A percentile compares a stretch with the other conserved stretches of the same genome.
These are phyloP conservation scores for Mrakia blollopis DNA, from an alignment of 768 basidiomycete genomes.

Conservation along the genomic window DNA sequence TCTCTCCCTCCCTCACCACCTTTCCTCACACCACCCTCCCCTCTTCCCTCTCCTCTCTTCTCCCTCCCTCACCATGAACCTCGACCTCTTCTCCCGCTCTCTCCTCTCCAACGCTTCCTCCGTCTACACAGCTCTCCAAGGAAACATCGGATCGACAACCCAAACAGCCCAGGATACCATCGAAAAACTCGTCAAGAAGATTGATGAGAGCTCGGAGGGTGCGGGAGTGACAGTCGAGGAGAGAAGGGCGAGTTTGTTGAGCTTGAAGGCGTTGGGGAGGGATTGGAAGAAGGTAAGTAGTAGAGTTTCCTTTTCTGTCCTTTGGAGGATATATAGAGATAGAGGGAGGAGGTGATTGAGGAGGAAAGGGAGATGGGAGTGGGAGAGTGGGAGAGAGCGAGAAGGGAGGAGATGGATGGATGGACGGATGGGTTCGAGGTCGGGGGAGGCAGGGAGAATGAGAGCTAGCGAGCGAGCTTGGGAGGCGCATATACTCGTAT, in stretches of 20 bases:
- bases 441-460: neutral
- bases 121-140: constrained; percentile 44
- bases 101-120: constrained; percentile 35
- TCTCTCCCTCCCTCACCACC: neutral
- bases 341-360: neutral
- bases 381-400: neutral
- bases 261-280: constrained; percentile 83
- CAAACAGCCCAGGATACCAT: constrained; percentile 84
- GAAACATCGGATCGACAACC: constrained; percentile 51
- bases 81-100: constrained; percentile 27
- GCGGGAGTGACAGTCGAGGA: constrained; percentile 78
- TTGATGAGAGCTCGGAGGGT: constrained; percentile 49
- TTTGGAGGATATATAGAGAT: neutral
- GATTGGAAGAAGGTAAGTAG: constrained; percentile 66
- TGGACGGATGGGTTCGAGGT: neutral
- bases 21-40: neutral
- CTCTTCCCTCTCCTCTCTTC: neutral
- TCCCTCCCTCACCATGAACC: constrained; percentile 5
- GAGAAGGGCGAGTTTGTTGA: constrained; percentile 84
- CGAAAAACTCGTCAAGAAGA: constrained; percentile 75
- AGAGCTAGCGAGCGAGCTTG: neutral
- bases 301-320: no score
- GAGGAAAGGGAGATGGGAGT: no score
- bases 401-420: neutral
- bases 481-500: neutral